Percentiles rank a stretch among this genome's conserved stretches.
phyloP scores from a whole-genome alignment of 495 filamentous ascomycete species.

The Penicillium flavigenum region DNA sequence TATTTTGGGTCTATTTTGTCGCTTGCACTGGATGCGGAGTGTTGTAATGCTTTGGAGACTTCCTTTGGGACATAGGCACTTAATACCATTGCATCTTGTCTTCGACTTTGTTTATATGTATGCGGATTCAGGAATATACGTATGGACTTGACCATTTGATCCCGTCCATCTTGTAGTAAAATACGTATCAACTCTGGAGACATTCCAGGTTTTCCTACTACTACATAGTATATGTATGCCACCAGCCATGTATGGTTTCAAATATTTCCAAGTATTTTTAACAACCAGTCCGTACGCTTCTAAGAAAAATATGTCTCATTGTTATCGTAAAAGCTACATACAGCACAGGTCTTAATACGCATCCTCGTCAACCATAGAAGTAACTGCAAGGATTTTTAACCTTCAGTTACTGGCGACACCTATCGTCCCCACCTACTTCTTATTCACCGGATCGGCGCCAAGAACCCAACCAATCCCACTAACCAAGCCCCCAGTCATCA shows the following conservation, averaged over 20 bases:
- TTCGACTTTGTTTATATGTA: neutral
- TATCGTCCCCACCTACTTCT: constrained; percentile 16
- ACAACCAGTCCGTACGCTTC: neutral
- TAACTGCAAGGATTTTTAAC: neutral
- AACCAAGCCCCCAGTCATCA: constrained; percentile 69
- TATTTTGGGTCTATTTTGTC: constrained; percentile 5
- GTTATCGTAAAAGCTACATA: constrained; percentile 6
- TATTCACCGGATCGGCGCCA: constrained; percentile 61
- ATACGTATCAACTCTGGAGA: neutral
- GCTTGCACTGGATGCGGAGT: constrained; percentile 14
- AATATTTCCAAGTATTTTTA: neutral
- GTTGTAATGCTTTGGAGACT: constrained; percentile 16
- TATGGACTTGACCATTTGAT: neutral
- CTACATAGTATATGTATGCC: neutral
- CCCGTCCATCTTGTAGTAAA: neutral
- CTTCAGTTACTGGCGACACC: neutral
- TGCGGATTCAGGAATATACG: neutral
- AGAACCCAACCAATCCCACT: constrained; percentile 86
- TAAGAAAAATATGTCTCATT: constrained; percentile 1
- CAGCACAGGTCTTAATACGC: neutral
- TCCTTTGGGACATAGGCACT: constrained; percentile 18
- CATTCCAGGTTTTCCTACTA: neutral
- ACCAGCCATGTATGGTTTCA: neutral
- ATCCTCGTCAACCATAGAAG: neutral
- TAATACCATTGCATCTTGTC: constrained; percentile 26